These are phyloP conservation scores for Nephromyces sp. DNA, from an alignment of 169 alveolate genomes.

Conservation along the genomic window DNA sequence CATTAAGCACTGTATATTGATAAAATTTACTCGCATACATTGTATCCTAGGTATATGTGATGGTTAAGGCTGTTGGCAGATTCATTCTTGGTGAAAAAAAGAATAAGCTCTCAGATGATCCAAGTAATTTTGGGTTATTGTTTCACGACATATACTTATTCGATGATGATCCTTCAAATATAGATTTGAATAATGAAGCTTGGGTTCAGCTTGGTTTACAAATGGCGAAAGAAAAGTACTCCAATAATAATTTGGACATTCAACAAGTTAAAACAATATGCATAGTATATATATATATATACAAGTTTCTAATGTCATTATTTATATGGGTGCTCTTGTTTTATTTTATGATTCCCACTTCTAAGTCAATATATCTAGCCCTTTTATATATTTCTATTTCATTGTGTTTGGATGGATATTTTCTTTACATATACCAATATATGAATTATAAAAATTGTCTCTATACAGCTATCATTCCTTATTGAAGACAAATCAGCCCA, in stretches of 20 bases:
- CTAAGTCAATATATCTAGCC: too few relatives aligned
- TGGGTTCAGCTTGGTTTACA: not conserved
- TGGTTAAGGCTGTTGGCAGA: not conserved
- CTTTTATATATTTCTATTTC: too few relatives aligned
- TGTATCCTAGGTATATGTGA: not conserved
- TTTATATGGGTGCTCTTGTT: too few relatives aligned
- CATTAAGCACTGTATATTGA: too few relatives aligned
- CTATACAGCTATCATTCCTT: not conserved
- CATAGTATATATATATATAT: not conserved
- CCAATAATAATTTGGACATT: not conserved
- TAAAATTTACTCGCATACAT: too few relatives aligned
- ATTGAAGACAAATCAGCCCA: not conserved
- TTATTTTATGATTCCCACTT: too few relatives aligned
- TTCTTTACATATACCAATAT: too few relatives aligned
- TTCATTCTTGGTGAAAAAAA: not conserved
- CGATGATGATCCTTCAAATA: not conserved
- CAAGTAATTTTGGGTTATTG: not conserved
- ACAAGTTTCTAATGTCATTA: not conserved
- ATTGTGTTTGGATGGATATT: too few relatives aligned
- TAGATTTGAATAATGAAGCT: not conserved
- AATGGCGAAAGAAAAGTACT: not conserved
- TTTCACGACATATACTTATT: not conserved
- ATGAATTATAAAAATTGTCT: too few relatives aligned
- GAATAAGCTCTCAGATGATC: not conserved
- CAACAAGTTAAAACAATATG: not conserved